Percentiles rank a stretch among this genome's conserved stretches.
These are phyloP conservation scores for Leishmania major DNA, from an alignment of 208 protist species.

Conservation along the genomic window DNA sequence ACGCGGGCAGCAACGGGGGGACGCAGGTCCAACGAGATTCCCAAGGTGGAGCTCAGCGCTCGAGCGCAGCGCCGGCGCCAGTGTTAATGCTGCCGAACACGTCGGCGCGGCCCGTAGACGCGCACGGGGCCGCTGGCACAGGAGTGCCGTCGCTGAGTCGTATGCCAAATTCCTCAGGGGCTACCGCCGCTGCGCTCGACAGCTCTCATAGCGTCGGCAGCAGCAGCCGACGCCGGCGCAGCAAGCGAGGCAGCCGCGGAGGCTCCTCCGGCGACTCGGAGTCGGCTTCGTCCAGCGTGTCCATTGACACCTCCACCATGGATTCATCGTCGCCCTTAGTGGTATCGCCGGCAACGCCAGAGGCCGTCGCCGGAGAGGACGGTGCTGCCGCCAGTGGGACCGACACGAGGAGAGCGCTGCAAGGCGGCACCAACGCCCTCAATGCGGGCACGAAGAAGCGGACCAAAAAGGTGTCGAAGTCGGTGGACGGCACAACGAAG, in stretches of 20 bases:
- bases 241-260: not conserved
- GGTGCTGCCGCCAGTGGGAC: not conserved
- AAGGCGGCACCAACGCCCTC: not conserved
- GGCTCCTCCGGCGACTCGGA: not conserved
- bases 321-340: no score
- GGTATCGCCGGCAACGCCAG: not conserved
- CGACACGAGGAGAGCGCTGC: not conserved
- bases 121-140: not conserved
- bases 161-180: not conserved
- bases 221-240: not conserved
- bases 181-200: not conserved
- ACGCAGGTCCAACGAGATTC: not conserved
- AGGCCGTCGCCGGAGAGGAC: no score
- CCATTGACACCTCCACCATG: not conserved
- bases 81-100: not conserved
- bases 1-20: not conserved
- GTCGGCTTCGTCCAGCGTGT: not conserved
- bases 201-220: no score
- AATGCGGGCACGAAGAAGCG: not conserved
- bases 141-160: slow-evolving; percentile 1
- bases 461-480: not conserved
- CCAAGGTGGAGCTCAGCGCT: not conserved
- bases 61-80: not conserved
- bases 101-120: not conserved
- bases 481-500: not conserved